These are phyloP conservation scores for Desmodesmus armatus DNA, from an alignment of 139 green algal species.

Conservation along the genomic window DNA sequence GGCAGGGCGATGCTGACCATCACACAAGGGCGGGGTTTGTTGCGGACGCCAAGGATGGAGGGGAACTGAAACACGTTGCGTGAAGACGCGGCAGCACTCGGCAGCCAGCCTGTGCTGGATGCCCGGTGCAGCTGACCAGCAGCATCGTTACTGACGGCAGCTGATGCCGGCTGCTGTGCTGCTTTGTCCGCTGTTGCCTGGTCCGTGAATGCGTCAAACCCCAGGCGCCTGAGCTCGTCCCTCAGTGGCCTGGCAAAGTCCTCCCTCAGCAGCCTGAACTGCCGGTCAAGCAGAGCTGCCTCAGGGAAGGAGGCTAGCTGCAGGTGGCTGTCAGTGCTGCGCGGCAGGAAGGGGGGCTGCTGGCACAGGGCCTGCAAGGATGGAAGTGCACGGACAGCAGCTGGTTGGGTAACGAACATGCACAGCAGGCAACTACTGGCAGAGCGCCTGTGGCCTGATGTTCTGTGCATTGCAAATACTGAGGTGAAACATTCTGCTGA, in stretches of 20 bases:
- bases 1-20: conserved; percentile 50
- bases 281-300: conserved; percentile 56
- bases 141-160: too few species aligned
- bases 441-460: too few species aligned
- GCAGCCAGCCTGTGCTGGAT: not conserved
- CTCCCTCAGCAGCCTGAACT: conserved; percentile 65
- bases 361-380: conserved; percentile 51
- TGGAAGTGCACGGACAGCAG: too few species aligned
- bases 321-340: not conserved
- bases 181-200: conserved; percentile 6
- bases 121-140: conserved; percentile 3
- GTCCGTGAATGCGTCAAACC: too few species aligned
- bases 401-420: too few species aligned
- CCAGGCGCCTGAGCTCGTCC: conserved; percentile 21
- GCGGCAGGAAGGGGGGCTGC: conserved; percentile 39
- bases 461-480: too few species aligned
- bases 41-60: conserved; percentile 30
- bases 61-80: conserved; percentile 43
- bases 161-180: not conserved
- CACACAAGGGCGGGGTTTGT: conserved; percentile 53
- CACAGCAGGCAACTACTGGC: too few species aligned
- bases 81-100: not conserved
- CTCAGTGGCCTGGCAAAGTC: conserved; percentile 58
- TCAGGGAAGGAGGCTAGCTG: conserved; percentile 40
- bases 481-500: too few species aligned